Evolutionary conservation across 768 basidiomycete genomes (phyloP).

Genomic region (Pisolithus orientalis): DNA sequence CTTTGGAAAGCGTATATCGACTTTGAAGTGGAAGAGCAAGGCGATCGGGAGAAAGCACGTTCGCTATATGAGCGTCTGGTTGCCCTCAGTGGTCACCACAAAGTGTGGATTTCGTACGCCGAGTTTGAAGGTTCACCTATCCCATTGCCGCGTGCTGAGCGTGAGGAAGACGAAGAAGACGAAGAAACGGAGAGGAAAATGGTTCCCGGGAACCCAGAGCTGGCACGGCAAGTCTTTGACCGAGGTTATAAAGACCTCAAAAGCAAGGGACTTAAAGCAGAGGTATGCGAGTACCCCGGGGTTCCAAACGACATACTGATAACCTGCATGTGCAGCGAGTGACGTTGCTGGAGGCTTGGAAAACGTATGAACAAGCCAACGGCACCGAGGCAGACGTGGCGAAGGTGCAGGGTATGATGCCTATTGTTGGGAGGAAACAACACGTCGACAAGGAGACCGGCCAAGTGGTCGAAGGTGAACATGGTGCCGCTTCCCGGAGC

Average conservation of each 20-base stretch:
- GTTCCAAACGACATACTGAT: conserved; percentile 1
- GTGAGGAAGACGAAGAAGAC: conserved; percentile 63
- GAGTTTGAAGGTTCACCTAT: conserved; percentile 83
- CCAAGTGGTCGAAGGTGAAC: conserved; percentile 77
- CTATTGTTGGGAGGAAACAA: conserved; percentile 79
- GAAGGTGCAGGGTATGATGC: conserved; percentile 91
- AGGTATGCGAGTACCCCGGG: conserved; percentile 45
- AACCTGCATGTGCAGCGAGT: conserved; percentile 56
- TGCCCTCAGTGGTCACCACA: conserved; percentile 83
- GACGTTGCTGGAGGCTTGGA: conserved; percentile 91
- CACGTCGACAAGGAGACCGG: conserved; percentile 81
- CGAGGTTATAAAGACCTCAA: conserved; percentile 86
- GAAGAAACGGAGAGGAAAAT: conserved; percentile 41
- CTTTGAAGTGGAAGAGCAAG: conserved; percentile 85
- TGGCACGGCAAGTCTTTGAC: conserved; percentile 78
- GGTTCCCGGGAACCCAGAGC: conserved; percentile 61
- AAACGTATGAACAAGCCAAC: conserved; percentile 79
- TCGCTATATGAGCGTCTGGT: conserved; percentile 85
- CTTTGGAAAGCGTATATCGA: conserved; percentile 96
- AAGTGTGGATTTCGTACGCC: conserved; percentile 96
- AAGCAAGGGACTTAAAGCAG: conserved; percentile 73
- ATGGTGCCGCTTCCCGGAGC: background rate
- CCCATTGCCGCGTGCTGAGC: conserved; percentile 52
- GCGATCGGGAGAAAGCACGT: conserved; percentile 82
- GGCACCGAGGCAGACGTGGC: conserved; percentile 68